Conservation (phyloP, 192 early-diverging fungal species). For the Mortierella alpina region DNA sequence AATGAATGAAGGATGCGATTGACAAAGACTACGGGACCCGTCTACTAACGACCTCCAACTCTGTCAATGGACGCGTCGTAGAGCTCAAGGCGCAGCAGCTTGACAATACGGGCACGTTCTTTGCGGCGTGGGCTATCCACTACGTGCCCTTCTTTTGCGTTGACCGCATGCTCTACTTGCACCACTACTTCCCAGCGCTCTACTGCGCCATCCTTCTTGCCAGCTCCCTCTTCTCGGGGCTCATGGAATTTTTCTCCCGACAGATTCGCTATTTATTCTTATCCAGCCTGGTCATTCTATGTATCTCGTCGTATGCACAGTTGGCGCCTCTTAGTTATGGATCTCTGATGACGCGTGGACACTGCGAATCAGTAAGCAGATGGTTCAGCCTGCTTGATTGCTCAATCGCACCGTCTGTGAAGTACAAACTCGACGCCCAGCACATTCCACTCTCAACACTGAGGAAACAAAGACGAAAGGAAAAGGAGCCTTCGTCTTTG, state of each 20-base stretch:
- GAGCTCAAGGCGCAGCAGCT: slow-evolving; percentile 52
- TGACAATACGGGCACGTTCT: slow-evolving; percentile 26
- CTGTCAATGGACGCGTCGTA: background rate
- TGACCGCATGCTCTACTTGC: slow-evolving; percentile 79
- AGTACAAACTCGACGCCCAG: too few relatives aligned
- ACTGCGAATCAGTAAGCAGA: background rate
- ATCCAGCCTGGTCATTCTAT: background rate
- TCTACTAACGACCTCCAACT: background rate
- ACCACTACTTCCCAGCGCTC: slow-evolving; percentile 84
- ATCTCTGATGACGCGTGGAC: background rate
- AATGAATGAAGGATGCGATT: background rate
- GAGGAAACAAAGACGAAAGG: too few relatives aligned
- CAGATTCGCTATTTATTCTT: background rate
- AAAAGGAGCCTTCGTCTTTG: too few relatives aligned
- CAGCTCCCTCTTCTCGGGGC: slow-evolving; percentile 56
- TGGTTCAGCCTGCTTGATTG: slow-evolving; percentile 11
- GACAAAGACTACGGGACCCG: background rate
- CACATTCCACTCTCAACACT: too few relatives aligned
- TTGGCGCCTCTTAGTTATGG: slow-evolving; percentile 19
- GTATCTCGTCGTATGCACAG: background rate
- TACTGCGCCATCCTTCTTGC: slow-evolving; percentile 78
- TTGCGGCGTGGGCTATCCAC: slow-evolving; percentile 72
- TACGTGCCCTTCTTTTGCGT: slow-evolving; percentile 84
- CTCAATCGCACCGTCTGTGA: background rate
- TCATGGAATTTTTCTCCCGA: slow-evolving; percentile 6